These are phyloP conservation scores for Psilocybe tampanensis DNA, from an alignment of 768 basidiomycete species.

Conservation along the genomic window DNA sequence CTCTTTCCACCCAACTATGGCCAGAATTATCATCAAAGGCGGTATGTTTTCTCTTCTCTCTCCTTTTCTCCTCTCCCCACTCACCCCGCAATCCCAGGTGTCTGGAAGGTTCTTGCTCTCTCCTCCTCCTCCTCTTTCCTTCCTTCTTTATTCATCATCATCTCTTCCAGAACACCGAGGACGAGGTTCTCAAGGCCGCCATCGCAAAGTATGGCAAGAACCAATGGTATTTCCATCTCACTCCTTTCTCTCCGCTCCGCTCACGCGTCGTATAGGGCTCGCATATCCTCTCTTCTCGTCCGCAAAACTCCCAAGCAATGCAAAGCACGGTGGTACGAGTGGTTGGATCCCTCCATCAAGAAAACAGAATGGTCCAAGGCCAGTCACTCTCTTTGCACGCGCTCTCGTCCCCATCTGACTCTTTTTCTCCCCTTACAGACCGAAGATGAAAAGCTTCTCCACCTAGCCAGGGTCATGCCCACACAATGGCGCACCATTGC, in stretches of 20 bases:
- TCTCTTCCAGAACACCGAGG: slow-evolving; percentile 79
- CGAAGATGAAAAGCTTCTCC: slow-evolving; percentile 97
- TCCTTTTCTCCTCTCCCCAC: slow-evolving; percentile 4
- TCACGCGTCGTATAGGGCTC: slow-evolving; percentile 64
- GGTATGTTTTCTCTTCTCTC: slow-evolving; percentile 42
- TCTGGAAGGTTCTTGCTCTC: slow-evolving; percentile 71
- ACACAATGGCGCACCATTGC: slow-evolving; percentile 99
- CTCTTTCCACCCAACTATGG: slow-evolving; percentile 58
- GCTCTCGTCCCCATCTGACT: slow-evolving; percentile 1
- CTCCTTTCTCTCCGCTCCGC: neutral
- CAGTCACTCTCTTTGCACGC: slow-evolving; percentile 19
- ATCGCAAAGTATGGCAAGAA: slow-evolving; percentile 98
- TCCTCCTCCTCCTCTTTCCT: neutral
- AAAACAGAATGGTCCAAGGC: slow-evolving; percentile 99
- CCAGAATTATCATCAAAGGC: slow-evolving; percentile 91
- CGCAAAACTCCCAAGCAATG: slow-evolving; percentile 99
- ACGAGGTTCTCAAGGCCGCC: slow-evolving; percentile 98
- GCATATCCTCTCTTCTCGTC: slow-evolving; percentile 95
- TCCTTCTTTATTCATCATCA: slow-evolving; percentile 14
- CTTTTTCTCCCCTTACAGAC: slow-evolving; percentile 70
- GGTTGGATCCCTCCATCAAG: slow-evolving; percentile 99
- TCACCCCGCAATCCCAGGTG: slow-evolving; percentile 43
- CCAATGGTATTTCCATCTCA: slow-evolving; percentile 64
- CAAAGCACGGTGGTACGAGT: slow-evolving; percentile 99
- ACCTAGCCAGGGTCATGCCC: slow-evolving; percentile 98